These are phyloP conservation scores for Helotiales sp. DNA, from an alignment of 2,329 filamentous ascomycete genomes.

Conservation along the genomic window DNA sequence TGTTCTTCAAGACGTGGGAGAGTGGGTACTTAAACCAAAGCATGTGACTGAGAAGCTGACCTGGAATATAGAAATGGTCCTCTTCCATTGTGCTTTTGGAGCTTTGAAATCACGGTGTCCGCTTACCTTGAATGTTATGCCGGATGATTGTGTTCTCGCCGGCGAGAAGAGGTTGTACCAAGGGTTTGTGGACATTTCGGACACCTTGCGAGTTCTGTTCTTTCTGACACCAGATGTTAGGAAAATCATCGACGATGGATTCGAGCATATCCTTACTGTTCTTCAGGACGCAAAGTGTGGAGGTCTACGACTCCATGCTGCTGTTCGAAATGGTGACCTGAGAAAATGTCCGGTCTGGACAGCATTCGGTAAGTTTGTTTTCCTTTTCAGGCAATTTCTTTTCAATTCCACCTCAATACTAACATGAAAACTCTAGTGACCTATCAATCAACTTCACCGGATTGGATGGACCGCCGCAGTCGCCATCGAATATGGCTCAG, in stretches of 20 bases:
- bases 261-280: constrained; percentile 53
- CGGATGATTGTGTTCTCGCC: constrained; percentile 47
- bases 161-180: constrained; percentile 55
- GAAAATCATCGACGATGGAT: constrained; percentile 56
- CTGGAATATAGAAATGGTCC: constrained; percentile 50
- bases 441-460: constrained; percentile 46
- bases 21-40: constrained; percentile 40
- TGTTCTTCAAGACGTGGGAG: constrained; percentile 62
- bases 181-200: constrained; percentile 45
- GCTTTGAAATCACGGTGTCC: constrained; percentile 54
- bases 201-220: neutral
- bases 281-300: constrained; percentile 50
- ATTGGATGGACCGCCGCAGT: constrained; percentile 52
- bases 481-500: constrained; percentile 50
- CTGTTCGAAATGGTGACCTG: constrained; percentile 55
- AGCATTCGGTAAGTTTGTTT: constrained; percentile 52
- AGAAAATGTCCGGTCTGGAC: constrained; percentile 62
- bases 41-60: neutral
- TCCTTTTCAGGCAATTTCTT: neutral
- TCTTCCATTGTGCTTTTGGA: constrained; percentile 59
- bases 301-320: constrained; percentile 55
- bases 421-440: constrained; percentile 44
- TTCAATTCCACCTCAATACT: neutral
- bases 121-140: constrained; percentile 44
- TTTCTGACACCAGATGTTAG: constrained; percentile 35